Evolutionary conservation across 2,329 filamentous ascomycete genomes (phyloP).

Genomic region (Colletotrichum viniferum): DNA sequence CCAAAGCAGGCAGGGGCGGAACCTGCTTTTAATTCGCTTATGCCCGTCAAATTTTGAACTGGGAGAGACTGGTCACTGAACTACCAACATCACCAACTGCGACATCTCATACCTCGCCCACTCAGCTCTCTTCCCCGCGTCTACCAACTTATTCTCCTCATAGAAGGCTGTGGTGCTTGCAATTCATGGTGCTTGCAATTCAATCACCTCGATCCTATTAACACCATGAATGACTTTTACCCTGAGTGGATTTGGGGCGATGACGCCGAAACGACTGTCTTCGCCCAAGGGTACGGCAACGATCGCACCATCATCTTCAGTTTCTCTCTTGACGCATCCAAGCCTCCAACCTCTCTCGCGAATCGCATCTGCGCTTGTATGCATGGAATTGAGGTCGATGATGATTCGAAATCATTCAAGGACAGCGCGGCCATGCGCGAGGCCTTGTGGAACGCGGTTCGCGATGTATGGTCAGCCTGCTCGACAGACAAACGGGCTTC

Average conservation of each 20-base stretch:
- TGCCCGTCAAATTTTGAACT: background rate
- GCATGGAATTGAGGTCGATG: background rate
- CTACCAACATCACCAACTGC: background rate
- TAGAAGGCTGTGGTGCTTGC: rapidly evolving
- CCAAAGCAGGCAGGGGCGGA: background rate
- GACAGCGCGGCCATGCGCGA: background rate
- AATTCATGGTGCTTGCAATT: background rate
- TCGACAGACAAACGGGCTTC: background rate
- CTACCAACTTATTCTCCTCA: background rate
- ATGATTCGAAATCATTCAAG: background rate
- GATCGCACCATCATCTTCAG: background rate
- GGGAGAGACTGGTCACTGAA: background rate
- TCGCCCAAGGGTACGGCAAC: background rate
- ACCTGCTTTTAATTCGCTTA: background rate
- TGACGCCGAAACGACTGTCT: background rate
- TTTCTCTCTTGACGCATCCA: background rate
- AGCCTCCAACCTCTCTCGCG: background rate
- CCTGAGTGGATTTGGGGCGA: background rate
- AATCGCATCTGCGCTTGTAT: background rate
- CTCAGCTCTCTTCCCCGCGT: rapidly evolving
- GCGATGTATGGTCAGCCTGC: background rate
- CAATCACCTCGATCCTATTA: background rate
- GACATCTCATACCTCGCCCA: background rate
- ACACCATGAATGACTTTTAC: background rate
- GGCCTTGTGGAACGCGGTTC: background rate